Evolutionary conservation across 1,284 basidiomycete species (phyloP).

Genomic region (Irpex sp.): DNA sequence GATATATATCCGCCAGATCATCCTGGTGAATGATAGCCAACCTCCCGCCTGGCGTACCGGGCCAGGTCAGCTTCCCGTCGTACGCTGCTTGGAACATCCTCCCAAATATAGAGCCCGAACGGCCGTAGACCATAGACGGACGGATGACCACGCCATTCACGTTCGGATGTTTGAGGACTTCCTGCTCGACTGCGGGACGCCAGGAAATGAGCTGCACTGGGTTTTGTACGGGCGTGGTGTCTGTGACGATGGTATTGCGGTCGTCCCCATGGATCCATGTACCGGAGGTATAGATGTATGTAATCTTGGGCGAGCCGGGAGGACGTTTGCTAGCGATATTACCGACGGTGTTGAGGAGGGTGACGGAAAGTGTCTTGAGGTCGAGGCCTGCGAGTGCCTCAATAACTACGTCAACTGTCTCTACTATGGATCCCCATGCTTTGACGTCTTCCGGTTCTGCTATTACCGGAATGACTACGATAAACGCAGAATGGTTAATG

Average conservation of each 20-base stretch:
- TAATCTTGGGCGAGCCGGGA: conserved; percentile 34
- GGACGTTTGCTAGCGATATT: conserved; percentile 24
- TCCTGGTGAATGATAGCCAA: conserved; percentile 44
- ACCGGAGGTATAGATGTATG: conserved; percentile 49
- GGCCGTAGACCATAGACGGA: conserved; percentile 45
- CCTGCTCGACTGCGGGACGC: conserved; percentile 35
- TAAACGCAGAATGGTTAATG: background rate
- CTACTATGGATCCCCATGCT: conserved; percentile 37
- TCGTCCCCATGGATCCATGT: conserved; percentile 45
- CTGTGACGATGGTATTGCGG: conserved; percentile 30
- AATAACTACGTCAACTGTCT: conserved; percentile 44
- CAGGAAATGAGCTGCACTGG: conserved; percentile 32
- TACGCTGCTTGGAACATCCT: conserved; percentile 35
- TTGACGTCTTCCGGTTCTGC: conserved; percentile 33
- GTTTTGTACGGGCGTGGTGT: conserved; percentile 31
- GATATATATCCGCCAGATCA: conserved; percentile 47
- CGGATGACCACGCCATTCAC: conserved; percentile 51
- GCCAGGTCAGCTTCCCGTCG: conserved; percentile 34
- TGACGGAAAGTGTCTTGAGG: conserved; percentile 17
- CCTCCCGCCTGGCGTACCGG: conserved; percentile 38
- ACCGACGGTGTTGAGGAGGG: conserved; percentile 33
- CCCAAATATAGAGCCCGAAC: conserved; percentile 37
- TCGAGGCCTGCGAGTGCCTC: conserved; percentile 29
- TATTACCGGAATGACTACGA: conserved; percentile 44
- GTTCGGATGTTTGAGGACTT: conserved; percentile 26